Evolutionary conservation across 192 early-diverging fungal species (phyloP).

Genomic region (Rhizophagus clarus): DNA sequence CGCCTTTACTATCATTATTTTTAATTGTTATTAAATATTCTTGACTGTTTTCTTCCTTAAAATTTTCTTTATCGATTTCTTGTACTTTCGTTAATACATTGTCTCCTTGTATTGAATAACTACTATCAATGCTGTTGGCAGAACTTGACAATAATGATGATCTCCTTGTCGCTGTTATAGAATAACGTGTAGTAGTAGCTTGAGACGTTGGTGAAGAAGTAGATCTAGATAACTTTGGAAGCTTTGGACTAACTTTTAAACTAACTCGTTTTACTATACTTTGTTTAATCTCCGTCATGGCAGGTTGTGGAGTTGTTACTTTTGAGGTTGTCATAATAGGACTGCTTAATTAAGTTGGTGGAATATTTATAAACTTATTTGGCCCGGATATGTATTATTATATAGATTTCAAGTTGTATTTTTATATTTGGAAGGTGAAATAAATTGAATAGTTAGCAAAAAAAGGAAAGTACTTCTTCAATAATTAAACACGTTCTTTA

Average conservation of each 20-base stretch:
- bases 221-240: neutral
- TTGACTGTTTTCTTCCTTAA: neutral
- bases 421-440: too few species aligned
- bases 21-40: neutral
- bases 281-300: neutral
- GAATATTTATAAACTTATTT: neutral
- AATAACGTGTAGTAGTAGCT: neutral
- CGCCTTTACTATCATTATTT: neutral
- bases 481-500: too few species aligned
- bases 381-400: too few species aligned
- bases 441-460: too few species aligned
- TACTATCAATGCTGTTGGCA: neutral
- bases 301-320: neutral
- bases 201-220: neutral
- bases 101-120: neutral
- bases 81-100: neutral
- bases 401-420: too few species aligned
- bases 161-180: slow-evolving; percentile 7
- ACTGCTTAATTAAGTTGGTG: neutral
- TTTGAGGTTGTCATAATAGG: neutral
- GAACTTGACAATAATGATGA: neutral
- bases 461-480: too few species aligned
- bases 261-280: slow-evolving; percentile 5
- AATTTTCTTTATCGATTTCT: neutral
- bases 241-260: neutral